phyloP scores from a whole-genome alignment of 192 early-diverging fungal genomes.

The Coemansia umbellata region DNA sequence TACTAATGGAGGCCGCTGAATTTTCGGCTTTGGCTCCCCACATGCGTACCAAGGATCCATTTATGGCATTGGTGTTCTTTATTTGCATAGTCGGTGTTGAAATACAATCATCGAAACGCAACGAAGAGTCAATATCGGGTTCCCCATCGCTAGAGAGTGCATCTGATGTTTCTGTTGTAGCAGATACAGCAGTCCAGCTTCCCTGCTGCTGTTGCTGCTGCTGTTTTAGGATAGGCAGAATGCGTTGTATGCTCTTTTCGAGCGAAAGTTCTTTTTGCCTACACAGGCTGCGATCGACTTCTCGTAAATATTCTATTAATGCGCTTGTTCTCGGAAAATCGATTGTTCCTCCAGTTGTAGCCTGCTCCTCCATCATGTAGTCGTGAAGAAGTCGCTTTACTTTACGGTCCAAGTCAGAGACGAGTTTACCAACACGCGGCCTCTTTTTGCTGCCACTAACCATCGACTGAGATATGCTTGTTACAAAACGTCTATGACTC shows the following conservation, averaged over 20 bases:
- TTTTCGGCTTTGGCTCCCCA: conserved; percentile 25
- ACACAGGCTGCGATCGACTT: conserved; percentile 15
- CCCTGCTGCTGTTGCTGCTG: conserved; percentile 18
- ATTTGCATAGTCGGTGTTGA: conserved; percentile 38
- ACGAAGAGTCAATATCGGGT: conserved; percentile 17
- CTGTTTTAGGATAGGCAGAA: conserved; percentile 21
- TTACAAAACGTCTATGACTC: too few relatives aligned
- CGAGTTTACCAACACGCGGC: conserved; percentile 19
- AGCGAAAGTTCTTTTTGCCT: conserved; percentile 16
- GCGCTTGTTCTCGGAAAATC: conserved; percentile 12
- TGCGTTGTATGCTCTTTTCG: conserved; percentile 32
- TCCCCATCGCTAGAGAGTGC: conserved; percentile 26
- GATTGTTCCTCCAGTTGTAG: background rate
- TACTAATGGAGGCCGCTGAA: background rate
- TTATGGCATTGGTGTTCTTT: conserved; percentile 39
- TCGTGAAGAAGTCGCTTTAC: conserved; percentile 19
- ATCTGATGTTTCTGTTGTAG: background rate
- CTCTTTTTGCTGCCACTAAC: conserved; percentile 22
- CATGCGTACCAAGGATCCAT: conserved; percentile 37
- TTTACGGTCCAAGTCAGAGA: conserved; percentile 25
- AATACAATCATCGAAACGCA: conserved; percentile 24
- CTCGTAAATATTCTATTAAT: conserved; percentile 30
- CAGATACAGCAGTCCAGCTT: background rate
- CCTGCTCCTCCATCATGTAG: conserved; percentile 17
- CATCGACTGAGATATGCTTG: conserved; percentile 19